Base-by-base conservation (phyloP, 2,329 filamentous ascomycete species). In the Pseudogymnoascus sp. region DNA sequence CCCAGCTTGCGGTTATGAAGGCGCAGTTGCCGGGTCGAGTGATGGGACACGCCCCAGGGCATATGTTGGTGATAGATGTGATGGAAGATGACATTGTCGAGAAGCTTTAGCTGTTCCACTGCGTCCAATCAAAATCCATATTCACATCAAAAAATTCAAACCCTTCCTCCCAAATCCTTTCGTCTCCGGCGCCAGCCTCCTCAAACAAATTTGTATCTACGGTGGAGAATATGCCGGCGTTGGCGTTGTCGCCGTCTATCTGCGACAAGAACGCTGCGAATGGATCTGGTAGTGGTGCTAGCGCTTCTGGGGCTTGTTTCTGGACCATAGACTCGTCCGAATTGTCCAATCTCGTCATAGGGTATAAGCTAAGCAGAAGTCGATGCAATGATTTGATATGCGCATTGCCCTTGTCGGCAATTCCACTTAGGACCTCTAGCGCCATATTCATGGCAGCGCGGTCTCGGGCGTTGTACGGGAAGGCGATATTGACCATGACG, bases 1-100 rank as follows among this genome's bases (percentile, higher is more conserved):
- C 86, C 1, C 85, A 88, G 70, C 81, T 86, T 70, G 85, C 84
- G 13, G 83, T 88, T 1, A 81, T 86, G 78, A 77, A 76, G 64
- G 83, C 84, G 4, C 75, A 72, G 6, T 69, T 86, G 54, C 69
- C 81, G 57, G 86, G 86, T 0, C 76, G 78, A 1, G 78, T 87
- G 1, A 84, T 89, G 77, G 82, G 80, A 0, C 86, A 89, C 75
- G 80, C 81, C 16, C 85, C 85, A 0, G 84, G 84, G 0, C 78
- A 86, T 71, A 88, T 88, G 85, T 70, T 88, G 45, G 74, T 87
- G 1, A 72, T 86, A 62, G 85, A 88, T 72, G 75, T 77, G 60
- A 75, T 69, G 21, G 77, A 80, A 63, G 74, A 76, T 10, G 79
- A 83, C 64, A 67, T 73, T 14, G 45, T 63, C 11, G 37, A 62